Conservation (phyloP, 1,284 basidiomycete species). For the Stereum hirsutum region DNA sequence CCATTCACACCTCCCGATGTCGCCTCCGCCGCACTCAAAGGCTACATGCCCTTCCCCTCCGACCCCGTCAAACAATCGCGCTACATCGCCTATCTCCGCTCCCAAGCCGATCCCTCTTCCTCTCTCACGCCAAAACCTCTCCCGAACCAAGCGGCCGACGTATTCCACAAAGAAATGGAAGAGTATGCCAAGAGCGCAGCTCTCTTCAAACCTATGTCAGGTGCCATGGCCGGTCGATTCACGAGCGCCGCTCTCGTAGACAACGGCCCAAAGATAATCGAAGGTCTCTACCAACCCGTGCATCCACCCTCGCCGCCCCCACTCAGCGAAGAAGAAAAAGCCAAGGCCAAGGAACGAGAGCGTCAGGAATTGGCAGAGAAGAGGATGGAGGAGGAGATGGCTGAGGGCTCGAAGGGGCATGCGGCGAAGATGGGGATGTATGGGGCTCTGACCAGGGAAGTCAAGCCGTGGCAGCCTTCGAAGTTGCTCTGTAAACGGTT, state of each 20-base stretch:
- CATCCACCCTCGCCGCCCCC: conserved; percentile 27
- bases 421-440: conserved; percentile 86
- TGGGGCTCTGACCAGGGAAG: conserved; percentile 75
- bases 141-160: conserved; percentile 51
- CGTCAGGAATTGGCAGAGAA: conserved; percentile 36
- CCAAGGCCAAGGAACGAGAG: conserved; percentile 18
- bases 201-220: conserved; percentile 88
- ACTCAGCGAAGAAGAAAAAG: conserved; percentile 19
- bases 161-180: conserved; percentile 74
- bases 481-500: conserved; percentile 91
- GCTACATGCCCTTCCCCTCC: conserved; percentile 84
- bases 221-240: conserved; percentile 90
- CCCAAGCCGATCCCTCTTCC: conserved; percentile 47
- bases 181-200: conserved; percentile 84
- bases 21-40: conserved; percentile 80
- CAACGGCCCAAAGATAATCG: conserved; percentile 52
- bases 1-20: conserved; percentile 67
- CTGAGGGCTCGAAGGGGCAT: conserved; percentile 65
- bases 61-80: conserved; percentile 78
- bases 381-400: conserved; percentile 38
- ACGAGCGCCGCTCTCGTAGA: conserved; percentile 67
- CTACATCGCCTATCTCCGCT: conserved; percentile 76
- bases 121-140: conserved; percentile 35
- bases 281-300: conserved; percentile 67
- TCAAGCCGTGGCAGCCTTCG: conserved; percentile 70